phyloP scores from a whole-genome alignment of 2,329 filamentous ascomycete species.

The Pseudopyrenochaeta lycopersici region DNA sequence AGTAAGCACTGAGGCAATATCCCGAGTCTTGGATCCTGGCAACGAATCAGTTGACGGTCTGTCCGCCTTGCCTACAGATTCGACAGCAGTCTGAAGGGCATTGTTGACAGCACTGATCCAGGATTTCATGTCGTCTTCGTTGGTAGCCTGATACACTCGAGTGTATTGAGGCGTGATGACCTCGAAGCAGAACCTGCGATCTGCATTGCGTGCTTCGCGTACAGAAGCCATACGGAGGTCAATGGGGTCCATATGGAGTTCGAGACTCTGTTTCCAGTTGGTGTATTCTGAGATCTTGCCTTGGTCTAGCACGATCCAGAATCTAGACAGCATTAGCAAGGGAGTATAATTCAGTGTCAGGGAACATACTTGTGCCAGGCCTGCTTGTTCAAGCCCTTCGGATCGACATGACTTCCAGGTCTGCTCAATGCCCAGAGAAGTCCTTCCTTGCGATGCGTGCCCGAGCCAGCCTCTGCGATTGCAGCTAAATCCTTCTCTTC shows the following conservation, averaged over 20 bases:
- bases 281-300: conserved; percentile 97
- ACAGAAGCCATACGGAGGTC: conserved; percentile 97
- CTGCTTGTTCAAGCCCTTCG: conserved; percentile 93
- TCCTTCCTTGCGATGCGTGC: conserved; percentile 87
- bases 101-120: conserved; percentile 99
- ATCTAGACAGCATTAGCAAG: conserved; percentile 64
- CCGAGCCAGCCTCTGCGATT: conserved; percentile 61
- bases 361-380: conserved; percentile 93
- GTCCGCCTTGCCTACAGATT: conserved; percentile 71
- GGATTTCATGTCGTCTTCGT: conserved; percentile 95
- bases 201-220: conserved; percentile 91
- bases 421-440: conserved; percentile 93
- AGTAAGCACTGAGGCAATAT: conserved; percentile 91
- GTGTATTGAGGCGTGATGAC: conserved; percentile 97
- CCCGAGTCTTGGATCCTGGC: conserved; percentile 71
- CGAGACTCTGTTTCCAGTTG: conserved; percentile 98
- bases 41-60: conserved; percentile 62
- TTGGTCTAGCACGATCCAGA: conserved; percentile 98
- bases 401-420: conserved; percentile 93
- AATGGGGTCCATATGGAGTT: conserved; percentile 97
- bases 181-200: conserved; percentile 96
- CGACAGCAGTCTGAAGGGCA: conserved; percentile 92
- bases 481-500: conserved; percentile 74
- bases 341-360: neutral
- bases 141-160: conserved; percentile 95